phyloP scores from a whole-genome alignment of 768 basidiomycete genomes.

The Pleurotus tuber-regium region DNA sequence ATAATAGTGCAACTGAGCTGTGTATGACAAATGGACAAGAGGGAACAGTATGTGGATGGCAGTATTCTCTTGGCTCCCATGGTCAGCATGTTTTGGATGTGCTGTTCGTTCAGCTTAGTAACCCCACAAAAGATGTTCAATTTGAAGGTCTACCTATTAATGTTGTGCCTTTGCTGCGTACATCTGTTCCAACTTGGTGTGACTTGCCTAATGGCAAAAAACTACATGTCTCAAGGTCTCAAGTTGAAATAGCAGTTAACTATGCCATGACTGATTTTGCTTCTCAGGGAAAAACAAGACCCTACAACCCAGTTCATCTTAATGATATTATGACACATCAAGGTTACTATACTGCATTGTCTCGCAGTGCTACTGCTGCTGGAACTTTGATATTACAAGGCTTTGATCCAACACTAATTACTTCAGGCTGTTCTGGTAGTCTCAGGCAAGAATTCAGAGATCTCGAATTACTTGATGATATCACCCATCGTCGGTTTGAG shows the following conservation, averaged over 20 bases:
- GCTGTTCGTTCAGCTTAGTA: conserved; percentile 14
- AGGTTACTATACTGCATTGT: conserved; percentile 23
- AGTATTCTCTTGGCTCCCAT: background rate
- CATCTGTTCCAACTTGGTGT: too few relatives aligned
- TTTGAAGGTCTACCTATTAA: background rate
- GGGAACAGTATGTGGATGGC: conserved; percentile 10
- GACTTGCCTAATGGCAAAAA: conserved; percentile 14
- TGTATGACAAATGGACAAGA: conserved; percentile 19
- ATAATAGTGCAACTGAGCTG: conserved; percentile 29
- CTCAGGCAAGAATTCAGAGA: background rate
- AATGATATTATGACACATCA: conserved; percentile 19
- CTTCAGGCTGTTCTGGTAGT: conserved; percentile 13
- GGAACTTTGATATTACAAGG: conserved; percentile 26
- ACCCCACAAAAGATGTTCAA: conserved; percentile 1
- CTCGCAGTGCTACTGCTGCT: conserved; percentile 18
- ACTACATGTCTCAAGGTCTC: conserved; percentile 17
- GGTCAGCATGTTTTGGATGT: conserved; percentile 12
- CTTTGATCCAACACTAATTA: conserved; percentile 22
- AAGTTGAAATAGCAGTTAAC: conserved; percentile 19
- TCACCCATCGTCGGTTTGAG: conserved; percentile 22
- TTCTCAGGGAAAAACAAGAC: conserved; percentile 29
- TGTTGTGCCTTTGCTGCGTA: too few relatives aligned
- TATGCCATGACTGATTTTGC: conserved; percentile 25
- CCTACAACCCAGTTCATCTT: conserved; percentile 24
- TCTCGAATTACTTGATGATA: conserved; percentile 12